Percentiles rank a stretch among this genome's conserved stretches.
Evolutionary conservation across 2,329 filamentous ascomycete genomes (phyloP).

Genomic region (Ambrosiella cleistominuta): DNA sequence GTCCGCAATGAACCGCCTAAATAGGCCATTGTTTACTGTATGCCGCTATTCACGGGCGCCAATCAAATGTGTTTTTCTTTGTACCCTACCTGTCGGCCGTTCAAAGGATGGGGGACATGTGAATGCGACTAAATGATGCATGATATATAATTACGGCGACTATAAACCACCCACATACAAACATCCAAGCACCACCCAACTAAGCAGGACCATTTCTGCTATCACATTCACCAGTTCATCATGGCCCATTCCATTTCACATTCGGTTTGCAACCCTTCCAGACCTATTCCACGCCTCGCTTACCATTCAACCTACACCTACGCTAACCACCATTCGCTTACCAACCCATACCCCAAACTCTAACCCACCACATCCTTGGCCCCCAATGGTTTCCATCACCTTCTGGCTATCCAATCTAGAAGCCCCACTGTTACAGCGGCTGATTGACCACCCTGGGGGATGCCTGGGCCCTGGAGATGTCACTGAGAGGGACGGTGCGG

Average conservation of each 20-base stretch:
- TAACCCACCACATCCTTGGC: not conserved
- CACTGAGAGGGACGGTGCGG: no score
- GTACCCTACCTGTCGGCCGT: not conserved
- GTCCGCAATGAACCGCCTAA: no score
- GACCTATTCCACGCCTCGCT: not conserved
- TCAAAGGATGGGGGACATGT: not conserved
- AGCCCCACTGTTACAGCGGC: not conserved
- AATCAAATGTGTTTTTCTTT: not conserved
- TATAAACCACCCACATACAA: not conserved
- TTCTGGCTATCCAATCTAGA: not conserved
- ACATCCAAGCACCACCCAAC: not conserved
- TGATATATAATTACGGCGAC: not conserved
- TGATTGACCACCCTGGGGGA: not conserved
- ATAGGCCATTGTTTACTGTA: no score
- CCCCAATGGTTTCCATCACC: not conserved
- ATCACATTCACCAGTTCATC: not conserved
- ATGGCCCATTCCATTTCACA: not conserved
- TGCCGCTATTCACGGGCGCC: no score
- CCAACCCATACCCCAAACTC: not conserved
- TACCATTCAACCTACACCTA: not conserved
- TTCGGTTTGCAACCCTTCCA: no score
- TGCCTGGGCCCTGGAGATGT: no score
- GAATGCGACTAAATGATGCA: not conserved
- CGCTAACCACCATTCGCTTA: not conserved
- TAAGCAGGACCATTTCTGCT: no score